Conservation (phyloP, 371 early-diverging fungal genomes). For the Mortierella sp. region DNA sequence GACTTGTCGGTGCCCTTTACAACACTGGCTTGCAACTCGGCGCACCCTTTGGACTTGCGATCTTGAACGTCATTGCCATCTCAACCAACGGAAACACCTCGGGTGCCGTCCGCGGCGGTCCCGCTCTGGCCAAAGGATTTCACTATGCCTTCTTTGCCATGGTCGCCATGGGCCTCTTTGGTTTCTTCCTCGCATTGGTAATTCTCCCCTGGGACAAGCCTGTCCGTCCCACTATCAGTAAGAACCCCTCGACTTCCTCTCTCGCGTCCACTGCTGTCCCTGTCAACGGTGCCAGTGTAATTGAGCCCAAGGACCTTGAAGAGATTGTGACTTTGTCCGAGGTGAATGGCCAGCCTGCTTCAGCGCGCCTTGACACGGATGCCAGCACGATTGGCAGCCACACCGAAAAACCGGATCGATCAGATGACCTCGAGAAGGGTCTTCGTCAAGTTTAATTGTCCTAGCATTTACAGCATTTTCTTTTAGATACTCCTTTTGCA, state of each 20-base stretch:
- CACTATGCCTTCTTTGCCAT: slow-evolving; percentile 16
- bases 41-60: slow-evolving; percentile 28
- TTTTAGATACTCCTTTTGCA: neutral
- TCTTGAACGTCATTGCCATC: slow-evolving; percentile 25
- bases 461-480: neutral
- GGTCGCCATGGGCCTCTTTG: slow-evolving; percentile 23
- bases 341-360: neutral
- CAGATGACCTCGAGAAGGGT: neutral
- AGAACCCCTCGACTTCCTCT: neutral
- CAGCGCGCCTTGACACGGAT: neutral
- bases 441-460: neutral
- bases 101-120: slow-evolving; percentile 12
- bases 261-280: neutral
- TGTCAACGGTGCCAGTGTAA: neutral
- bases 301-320: slow-evolving; percentile 9
- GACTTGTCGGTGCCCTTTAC: slow-evolving; percentile 25
- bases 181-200: slow-evolving; percentile 1
- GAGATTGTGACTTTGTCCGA: neutral
- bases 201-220: slow-evolving; percentile 25
- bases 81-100: slow-evolving; percentile 14
- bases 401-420: neutral
- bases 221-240: neutral
- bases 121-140: slow-evolving; percentile 18
- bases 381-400: neutral
- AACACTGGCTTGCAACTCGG: slow-evolving; percentile 22